Conservation (phyloP, 805 yeast species). For the Myxozyma vanderwaltii region DNA sequence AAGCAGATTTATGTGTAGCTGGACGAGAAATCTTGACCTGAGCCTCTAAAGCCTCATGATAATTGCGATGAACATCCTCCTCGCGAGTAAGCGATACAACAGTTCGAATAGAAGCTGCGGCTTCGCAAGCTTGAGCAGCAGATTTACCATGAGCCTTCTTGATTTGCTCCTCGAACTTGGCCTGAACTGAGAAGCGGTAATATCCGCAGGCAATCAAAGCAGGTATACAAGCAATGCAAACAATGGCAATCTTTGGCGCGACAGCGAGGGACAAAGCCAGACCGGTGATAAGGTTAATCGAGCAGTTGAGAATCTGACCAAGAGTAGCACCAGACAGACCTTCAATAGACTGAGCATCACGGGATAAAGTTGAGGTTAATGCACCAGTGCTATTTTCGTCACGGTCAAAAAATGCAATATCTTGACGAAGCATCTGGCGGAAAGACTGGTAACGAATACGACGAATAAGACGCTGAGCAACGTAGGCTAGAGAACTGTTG, state of each 20-base stretch:
- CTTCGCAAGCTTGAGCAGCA: slow-evolving; percentile 49
- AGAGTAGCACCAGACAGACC: slow-evolving; percentile 40
- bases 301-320: slow-evolving; percentile 38
- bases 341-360: slow-evolving; percentile 39
- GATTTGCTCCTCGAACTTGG: slow-evolving; percentile 42
- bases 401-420: slow-evolving; percentile 38
- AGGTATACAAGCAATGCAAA: slow-evolving; percentile 44
- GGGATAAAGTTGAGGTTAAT: slow-evolving; percentile 36
- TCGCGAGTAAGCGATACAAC: slow-evolving; percentile 49
- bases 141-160: slow-evolving; percentile 45
- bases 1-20: slow-evolving; percentile 18
- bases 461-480: slow-evolving; percentile 33
- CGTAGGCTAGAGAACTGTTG: slow-evolving; percentile 27
- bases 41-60: slow-evolving; percentile 32
- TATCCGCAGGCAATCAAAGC: slow-evolving; percentile 47
- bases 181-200: slow-evolving; percentile 43
- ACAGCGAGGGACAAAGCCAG: slow-evolving; percentile 45
- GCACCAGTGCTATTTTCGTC: slow-evolving; percentile 39
- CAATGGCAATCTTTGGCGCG: slow-evolving; percentile 48
- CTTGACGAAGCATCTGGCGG: slow-evolving; percentile 38
- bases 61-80: slow-evolving; percentile 42
- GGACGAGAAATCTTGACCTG: slow-evolving; percentile 22
- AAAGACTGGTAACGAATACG: slow-evolving; percentile 35
- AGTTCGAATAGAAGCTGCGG: slow-evolving; percentile 47
- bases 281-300: slow-evolving; percentile 46